Evolutionary conservation across 192 early-diverging fungal genomes (phyloP).

Genomic region (Entomortierella lignicola): DNA sequence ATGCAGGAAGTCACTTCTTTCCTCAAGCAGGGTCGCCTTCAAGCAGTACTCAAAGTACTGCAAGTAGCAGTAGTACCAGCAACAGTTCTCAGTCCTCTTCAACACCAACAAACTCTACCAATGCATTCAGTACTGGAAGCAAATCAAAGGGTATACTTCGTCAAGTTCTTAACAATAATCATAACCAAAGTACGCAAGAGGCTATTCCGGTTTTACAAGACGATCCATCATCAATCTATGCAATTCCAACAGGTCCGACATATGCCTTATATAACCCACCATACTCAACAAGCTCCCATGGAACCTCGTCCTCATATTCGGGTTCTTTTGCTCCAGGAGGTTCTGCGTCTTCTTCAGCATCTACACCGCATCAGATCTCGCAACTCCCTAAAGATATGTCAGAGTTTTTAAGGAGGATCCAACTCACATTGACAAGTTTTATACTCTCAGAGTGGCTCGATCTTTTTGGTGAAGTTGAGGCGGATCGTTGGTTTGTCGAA

Average conservation of each 20-base stretch:
- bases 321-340: conserved; percentile 18
- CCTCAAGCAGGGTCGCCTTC: conserved; percentile 2
- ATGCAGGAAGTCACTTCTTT: conserved; percentile 31
- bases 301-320: conserved; percentile 17
- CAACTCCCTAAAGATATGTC: conserved; percentile 39
- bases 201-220: conserved; percentile 14
- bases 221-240: conserved; percentile 37
- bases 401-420: conserved; percentile 44
- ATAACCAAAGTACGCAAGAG: conserved; percentile 6
- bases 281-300: conserved; percentile 27
- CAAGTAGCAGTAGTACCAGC: not conserved
- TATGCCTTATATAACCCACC: conserved; percentile 46
- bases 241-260: conserved; percentile 22
- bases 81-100: conserved; percentile 7
- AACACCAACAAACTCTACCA: not conserved
- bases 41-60: not conserved
- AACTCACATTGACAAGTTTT: conserved; percentile 52
- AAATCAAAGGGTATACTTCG: conserved; percentile 15
- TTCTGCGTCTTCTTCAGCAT: conserved; percentile 17
- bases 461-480: conserved; percentile 48
- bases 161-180: conserved; percentile 2
- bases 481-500: conserved; percentile 55
- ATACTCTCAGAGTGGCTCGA: conserved; percentile 53
- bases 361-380: conserved; percentile 21
- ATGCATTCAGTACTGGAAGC: not conserved